Conservation (phyloP, 164 flowering plant species). For the Stephania yunnanensis region DNA sequence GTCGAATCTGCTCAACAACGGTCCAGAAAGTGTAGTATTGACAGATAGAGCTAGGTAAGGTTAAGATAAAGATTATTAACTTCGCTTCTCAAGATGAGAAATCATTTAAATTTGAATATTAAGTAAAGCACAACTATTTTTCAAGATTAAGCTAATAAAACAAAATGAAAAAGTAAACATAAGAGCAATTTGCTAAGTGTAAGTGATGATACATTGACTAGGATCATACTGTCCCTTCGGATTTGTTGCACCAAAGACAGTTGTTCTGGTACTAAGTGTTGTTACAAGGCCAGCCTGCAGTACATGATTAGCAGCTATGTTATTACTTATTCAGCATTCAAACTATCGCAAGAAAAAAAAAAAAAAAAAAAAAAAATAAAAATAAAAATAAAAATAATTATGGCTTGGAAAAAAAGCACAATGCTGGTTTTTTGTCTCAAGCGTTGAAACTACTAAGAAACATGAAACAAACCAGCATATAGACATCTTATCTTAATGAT, state of each 20-base stretch:
- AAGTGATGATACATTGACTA: conserved; percentile 71
- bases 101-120: neutral
- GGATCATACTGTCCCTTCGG: conserved; percentile 98
- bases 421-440: neutral
- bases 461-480: neutral
- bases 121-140: neutral
- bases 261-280: conserved; percentile 79
- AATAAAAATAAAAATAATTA: too few relatives aligned
- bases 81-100: neutral
- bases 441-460: neutral
- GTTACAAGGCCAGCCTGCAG: conserved; percentile 96
- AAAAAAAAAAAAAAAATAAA: too few relatives aligned
- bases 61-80: conserved; percentile 23
- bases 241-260: conserved; percentile 96
- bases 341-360: too few relatives aligned
- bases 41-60: conserved; percentile 74
- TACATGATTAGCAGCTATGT: neutral
- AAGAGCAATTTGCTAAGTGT: neutral
- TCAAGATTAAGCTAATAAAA: neutral
- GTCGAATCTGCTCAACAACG: conserved; percentile 95
- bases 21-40: conserved; percentile 94
- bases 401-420: neutral
- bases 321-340: neutral
- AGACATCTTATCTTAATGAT: neutral
- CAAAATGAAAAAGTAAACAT: neutral